Base-by-base conservation (phyloP, 2,329 filamentous ascomycete genomes). In the Trichoderma sp. region DNA sequence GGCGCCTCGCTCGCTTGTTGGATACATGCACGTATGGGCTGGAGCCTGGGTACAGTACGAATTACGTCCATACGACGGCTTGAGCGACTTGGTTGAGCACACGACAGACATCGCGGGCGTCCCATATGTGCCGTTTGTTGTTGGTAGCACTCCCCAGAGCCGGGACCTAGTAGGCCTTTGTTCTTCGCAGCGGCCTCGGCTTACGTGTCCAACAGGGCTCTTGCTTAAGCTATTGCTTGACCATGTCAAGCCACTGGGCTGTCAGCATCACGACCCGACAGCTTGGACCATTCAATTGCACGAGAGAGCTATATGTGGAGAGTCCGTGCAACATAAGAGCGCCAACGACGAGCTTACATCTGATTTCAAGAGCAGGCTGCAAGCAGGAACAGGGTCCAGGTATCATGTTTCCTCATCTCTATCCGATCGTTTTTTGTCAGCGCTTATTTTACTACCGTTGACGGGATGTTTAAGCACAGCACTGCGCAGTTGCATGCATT, bases 181-280 rank as follows among this genome's bases (percentile, higher is more conserved):
- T 55, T 29, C 52, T 55, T 16, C 14, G 14, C 21, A 21, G 19
- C 24, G 13, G 55, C n/a, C 6, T 65, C 37, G n/a, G 53, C 49
- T 56, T 65, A 63, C 60, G 47, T 63, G 60, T 29, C 37, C n/a
- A 10, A 10, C 16, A 8, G 16, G 40, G 40, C 40, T n/a, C 40
- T 43, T 43, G 6, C 40, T 43, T 43, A 5, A 14, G 21, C 8
- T 47, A 24, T 53, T 53, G 5, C 31, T 37, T 29, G 62, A 4
- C 35, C 62, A 65, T 57, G 24, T 19, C 35, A 56, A 57, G 10
- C 49, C 49, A n/a, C 19, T 8, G 47, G 24, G 43, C 40, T 29
- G 63, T 52, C 61, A 64, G 61, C 63, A 47, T 37, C 37, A 37
- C 47, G 61, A 66, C 63, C 63, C 63, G 53, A 58, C 63, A 66